These are phyloP conservation scores for Cyclospora cayetanensis DNA, from an alignment of 169 alveolate species.

Conservation along the genomic window DNA sequence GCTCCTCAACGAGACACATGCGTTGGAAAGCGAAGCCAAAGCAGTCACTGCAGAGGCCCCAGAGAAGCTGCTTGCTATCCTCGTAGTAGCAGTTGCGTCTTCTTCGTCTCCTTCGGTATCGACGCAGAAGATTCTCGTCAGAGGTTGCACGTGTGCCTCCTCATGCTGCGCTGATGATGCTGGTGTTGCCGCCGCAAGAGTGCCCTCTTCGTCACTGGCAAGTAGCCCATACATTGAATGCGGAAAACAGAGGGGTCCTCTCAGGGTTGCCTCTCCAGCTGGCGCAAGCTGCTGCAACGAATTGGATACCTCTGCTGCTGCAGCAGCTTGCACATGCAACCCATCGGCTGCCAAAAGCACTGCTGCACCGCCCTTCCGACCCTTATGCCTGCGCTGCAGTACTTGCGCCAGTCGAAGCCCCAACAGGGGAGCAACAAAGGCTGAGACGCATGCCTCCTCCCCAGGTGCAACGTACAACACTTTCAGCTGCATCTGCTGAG, in stretches of 20 bases:
- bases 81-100: conserved; percentile 10
- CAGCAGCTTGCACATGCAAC: neutral
- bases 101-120: neutral
- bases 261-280: neutral
- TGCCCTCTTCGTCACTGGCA: neutral
- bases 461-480: conserved; percentile 12
- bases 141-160: neutral
- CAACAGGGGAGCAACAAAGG: conserved; percentile 15
- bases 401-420: conserved; percentile 50
- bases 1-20: neutral
- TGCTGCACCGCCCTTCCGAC: neutral
- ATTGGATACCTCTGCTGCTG: neutral
- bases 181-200: conserved; percentile 17
- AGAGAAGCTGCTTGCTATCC: neutral
- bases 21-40: neutral
- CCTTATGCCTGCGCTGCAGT: conserved; percentile 22
- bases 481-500: neutral
- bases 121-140: neutral
- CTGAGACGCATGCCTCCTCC: neutral
- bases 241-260: neutral
- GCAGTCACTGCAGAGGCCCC: conserved; percentile 18
- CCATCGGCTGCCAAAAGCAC: conserved; percentile 8
- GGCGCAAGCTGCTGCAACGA: conserved; percentile 14
- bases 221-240: conserved; percentile 1
- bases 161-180: neutral